phyloP scores from a whole-genome alignment of 352 stramenopile genomes.

The Phytophthora meadii region DNA sequence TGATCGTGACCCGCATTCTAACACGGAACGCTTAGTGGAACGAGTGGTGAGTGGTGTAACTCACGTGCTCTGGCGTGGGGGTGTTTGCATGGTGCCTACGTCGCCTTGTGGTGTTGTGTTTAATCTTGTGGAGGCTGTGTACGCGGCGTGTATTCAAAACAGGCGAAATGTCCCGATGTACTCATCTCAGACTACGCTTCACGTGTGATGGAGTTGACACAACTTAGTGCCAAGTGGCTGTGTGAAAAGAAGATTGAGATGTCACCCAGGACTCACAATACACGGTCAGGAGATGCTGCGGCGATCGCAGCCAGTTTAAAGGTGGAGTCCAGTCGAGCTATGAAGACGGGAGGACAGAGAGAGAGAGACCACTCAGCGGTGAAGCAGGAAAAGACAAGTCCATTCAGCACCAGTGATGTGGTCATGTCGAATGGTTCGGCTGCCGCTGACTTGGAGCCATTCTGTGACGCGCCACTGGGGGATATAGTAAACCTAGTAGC shows the following conservation, averaged over 20 bases:
- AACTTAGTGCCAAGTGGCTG: constrained; percentile 77
- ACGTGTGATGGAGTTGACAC: constrained; percentile 57
- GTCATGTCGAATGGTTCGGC: constrained; percentile 50
- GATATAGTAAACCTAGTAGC: constrained; percentile 89
- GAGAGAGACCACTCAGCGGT: constrained; percentile 6
- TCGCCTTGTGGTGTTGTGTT: constrained; percentile 72
- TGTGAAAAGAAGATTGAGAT: constrained; percentile 88
- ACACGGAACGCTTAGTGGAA: constrained; percentile 78
- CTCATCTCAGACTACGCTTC: constrained; percentile 60
- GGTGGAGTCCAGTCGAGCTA: constrained; percentile 16
- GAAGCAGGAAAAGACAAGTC: constrained; percentile 62
- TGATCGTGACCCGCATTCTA: constrained; percentile 74
- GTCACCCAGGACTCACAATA: constrained; percentile 38
- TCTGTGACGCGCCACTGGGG: constrained; percentile 58
- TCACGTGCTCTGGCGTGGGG: constrained; percentile 67
- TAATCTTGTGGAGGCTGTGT: constrained; percentile 80
- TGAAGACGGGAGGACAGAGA: constrained; percentile 22
- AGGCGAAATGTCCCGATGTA: constrained; percentile 68
- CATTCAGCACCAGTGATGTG: constrained; percentile 71
- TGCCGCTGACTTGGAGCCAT: constrained; percentile 44
- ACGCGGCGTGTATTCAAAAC: constrained; percentile 53
- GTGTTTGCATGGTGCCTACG: constrained; percentile 74
- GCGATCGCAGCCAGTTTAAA: constrained; percentile 22
- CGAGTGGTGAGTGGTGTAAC: constrained; percentile 62
- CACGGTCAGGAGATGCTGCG: constrained; percentile 21